Base-by-base conservation (phyloP, 2,329 filamentous ascomycete species). In the Leptographium galeiforme region DNA sequence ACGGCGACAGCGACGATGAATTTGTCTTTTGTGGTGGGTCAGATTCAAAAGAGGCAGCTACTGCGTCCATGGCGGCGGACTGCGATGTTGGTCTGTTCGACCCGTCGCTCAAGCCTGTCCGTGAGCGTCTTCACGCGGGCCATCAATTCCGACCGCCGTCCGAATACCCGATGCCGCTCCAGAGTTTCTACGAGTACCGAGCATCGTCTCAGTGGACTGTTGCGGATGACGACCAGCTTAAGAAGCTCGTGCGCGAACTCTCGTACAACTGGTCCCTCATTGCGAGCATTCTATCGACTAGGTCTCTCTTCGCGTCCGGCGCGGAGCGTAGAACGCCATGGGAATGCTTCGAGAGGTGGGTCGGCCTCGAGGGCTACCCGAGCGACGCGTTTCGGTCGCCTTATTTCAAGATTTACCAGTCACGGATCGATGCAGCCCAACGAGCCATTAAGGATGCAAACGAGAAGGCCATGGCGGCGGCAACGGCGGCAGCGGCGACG, bases 271-370 rank as follows among this genome's bases (percentile, higher is more conserved):
- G 93, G 93, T 94, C 89, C 4, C 74, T 98, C 6, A 95, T 97
- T 52, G 87, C 90, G 1, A 87, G 81, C 60, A 84, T 91, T 56
- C 72, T 97, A 52, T 77, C 81, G 2, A 77, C 85, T 16, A 81
- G 81, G 51, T 94, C 89, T 0, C 66, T 82, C 14, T 94, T 89
- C 63, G 78, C 82, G n/a, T 91, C 90, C 19, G 89, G 88, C 2
- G 82, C 89, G 12, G 91, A 97, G 65, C 79, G 93, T 57, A 81
- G 93, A 48, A 97, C 91, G 3, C 89, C 91, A 0, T 98, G 93
- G 93, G 93, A 98, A 70, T 98, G 93, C 65, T 98, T 98, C 62
- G 93, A 98, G 68, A 81, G 93, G 45, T 98, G 91, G 91, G 86
- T 96, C 53, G 84, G 87, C 60, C 72, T 97, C 13, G 93, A 97